Conservation (phyloP, 2,329 filamentous ascomycete species). For the Dichotomopilus funicola region DNA sequence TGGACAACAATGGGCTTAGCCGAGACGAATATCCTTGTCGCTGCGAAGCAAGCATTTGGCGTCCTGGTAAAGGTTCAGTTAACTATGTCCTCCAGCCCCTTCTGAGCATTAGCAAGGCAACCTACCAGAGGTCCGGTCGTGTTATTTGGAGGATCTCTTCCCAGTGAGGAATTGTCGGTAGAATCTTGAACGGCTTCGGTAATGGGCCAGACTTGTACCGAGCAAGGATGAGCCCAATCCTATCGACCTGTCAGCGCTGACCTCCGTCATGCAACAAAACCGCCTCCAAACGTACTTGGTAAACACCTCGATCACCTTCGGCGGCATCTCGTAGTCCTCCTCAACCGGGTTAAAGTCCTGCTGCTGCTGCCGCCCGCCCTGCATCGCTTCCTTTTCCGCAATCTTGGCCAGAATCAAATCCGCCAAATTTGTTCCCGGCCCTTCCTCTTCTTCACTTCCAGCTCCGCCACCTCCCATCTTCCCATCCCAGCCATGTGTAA, state of each 20-base stretch:
- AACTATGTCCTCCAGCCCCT: neutral
- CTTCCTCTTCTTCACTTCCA: conserved; percentile 32
- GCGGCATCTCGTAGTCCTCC: conserved; percentile 78
- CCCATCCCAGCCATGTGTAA: conserved; percentile 56
- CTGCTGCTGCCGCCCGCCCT: conserved; percentile 14
- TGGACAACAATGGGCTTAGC: conserved; percentile 74
- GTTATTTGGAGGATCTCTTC: conserved; percentile 44
- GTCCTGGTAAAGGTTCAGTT: conserved; percentile 38
- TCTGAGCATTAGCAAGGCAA: neutral
- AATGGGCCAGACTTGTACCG: conserved; percentile 95
- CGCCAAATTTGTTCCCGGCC: conserved; percentile 70
- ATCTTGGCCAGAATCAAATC: conserved; percentile 94
- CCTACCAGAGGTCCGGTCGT: conserved; percentile 19
- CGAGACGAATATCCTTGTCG: conserved; percentile 87
- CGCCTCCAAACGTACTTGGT: conserved; percentile 57
- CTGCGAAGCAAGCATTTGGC: conserved; percentile 68
- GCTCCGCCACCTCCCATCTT: conserved; percentile 32
- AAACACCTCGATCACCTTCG: conserved; percentile 91
- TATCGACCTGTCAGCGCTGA: conserved; percentile 30
- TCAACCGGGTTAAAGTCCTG: conserved; percentile 43
- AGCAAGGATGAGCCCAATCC: conserved; percentile 79
- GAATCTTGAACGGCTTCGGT: conserved; percentile 95
- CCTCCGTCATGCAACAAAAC: conserved; percentile 1
- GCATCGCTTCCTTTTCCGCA: conserved; percentile 70
- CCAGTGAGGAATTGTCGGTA: conserved; percentile 89